Percentiles rank a stretch among this genome's conserved stretches.
These are phyloP conservation scores for Gossypium longicalyx DNA, from an alignment of 345 rosid genomes.

Conservation along the genomic window DNA sequence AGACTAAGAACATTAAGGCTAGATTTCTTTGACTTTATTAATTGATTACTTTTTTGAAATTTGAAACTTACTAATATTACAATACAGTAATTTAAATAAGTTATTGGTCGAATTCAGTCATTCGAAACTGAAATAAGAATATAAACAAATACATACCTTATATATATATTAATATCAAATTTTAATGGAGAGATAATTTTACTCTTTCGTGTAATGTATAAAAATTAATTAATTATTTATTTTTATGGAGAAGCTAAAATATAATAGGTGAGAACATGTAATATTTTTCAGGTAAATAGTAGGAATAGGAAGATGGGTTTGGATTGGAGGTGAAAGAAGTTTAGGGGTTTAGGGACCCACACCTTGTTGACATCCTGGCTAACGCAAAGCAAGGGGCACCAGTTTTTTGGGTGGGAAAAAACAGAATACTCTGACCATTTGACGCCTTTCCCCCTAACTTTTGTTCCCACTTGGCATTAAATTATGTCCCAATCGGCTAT, in stretches of 20 bases:
- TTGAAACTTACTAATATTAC: not conserved
- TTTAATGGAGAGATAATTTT: too few relatives aligned
- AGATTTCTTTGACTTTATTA: not conserved
- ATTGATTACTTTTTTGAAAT: not conserved
- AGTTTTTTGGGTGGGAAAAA: not conserved
- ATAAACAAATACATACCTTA: too few relatives aligned
- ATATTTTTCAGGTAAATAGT: too few relatives aligned
- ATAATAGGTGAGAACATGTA: too few relatives aligned
- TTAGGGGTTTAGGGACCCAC: not conserved
- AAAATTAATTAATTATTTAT: too few relatives aligned
- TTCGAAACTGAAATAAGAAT: too few relatives aligned
- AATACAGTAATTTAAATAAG: not conserved
- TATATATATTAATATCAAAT: too few relatives aligned
- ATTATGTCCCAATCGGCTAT: not conserved
- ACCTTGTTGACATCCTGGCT: not conserved
- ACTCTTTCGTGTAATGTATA: too few relatives aligned
- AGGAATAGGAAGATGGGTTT: too few relatives aligned
- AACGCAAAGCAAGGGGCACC: not conserved
- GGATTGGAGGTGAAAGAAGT: not conserved
- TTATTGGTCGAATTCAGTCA: not conserved
- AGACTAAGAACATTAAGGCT: too few relatives aligned
- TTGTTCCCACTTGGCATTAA: conserved; percentile 1
- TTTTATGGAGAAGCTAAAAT: too few relatives aligned
- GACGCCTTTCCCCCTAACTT: not conserved
- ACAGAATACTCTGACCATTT: not conserved